Evolutionary conservation across 208 protist genomes (phyloP), one percentile per base, ranked within the genome.

Genomic region (Blastocrithidia nonstop): DNA sequence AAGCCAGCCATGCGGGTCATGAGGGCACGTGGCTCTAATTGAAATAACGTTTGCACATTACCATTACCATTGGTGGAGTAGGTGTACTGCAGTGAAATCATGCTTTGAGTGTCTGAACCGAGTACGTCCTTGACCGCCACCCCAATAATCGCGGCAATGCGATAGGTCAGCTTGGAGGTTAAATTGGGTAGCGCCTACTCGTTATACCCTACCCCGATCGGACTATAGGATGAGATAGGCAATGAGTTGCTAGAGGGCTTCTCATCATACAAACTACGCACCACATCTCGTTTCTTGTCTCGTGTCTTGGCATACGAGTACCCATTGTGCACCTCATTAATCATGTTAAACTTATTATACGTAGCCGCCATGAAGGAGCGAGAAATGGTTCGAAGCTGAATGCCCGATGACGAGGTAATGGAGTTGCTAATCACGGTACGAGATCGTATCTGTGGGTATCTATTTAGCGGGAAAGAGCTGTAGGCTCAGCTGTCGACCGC

Each of bases 1-100:
- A 93, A 95, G 29, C 84, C 79, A 9, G 86, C 82, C 16, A 95
- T 23, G 40, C 82, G 79, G n/a, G 71, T 61, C 45, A 94, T 76
- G 15, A 94, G 44, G 19, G 78, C 73, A 11, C 80, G 68, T 20
- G 68, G 28, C 42, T 89, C 71, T 3, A 73, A 43, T 6, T 59
- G 47, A 21, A 87, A 81, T 35, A 59, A 45, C 15, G 77, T 76
- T 45, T 6, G 28, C 5, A 4, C 1, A 0, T 17, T 15, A 17
- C 7, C 21, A n/a, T 3, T 40, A 22, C 26, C 29, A 15, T 54
- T 44, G 9, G 53, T 39, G 6, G 7, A n/a, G 59, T 86, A 86
- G 35, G n/a, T 51, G 66, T 71, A 86, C 16, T 38, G 35, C 26
- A 83, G 52, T 41, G 52, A 31, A 15, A 63, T 54, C 0, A 16